Evolutionary conservation across 352 stramenopile genomes (phyloP), one percentile per base, ranked within the genome.

Genomic region (Pythium periplocum): DNA sequence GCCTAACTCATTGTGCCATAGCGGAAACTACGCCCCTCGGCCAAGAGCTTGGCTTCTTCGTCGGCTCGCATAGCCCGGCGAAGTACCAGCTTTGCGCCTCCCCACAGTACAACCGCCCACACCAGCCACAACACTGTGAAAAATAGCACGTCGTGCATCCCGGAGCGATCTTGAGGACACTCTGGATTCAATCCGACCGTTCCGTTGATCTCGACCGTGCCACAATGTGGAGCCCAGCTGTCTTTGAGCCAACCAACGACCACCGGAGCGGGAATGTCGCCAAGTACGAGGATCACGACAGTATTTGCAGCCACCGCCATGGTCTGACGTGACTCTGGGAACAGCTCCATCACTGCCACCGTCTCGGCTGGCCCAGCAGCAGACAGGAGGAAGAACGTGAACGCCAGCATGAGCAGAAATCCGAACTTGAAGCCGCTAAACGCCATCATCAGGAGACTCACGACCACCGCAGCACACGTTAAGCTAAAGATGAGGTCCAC

Each of bases 231-330:
- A 4, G 90, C 86, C 53, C 92, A 77, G 32, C 64, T 64, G 62
- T 97, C 91, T 53, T 92, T 91, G 42, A 97, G 64, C 31, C 70
- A 68, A 10, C 91, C 91, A 50, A 97, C 72, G 47, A 96, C 62
- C 35, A 96, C 80, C 2, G 91, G 91, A 0, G 80, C 72, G 3
- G 91, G 90, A 6, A 98, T 88, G 69, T 98, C 91, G 4, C 91
- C 91, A 31, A 97, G 73, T 12, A 89, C 59, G 65, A 97, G 90
- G 30, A 94, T 83, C 32, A 88, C 69, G 6, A 97, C 58, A 48
- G 75, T 87, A 59, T 87, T 88, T 4, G 95, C 69, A 4, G 78
- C 90, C 51, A 94, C 73, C 31, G 81, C 83, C 61, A 97, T 83
- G 0, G 87, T 75, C 10, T 86, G 70, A 47, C 84, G 72, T 5